These are phyloP conservation scores for Neltuma alba DNA, from an alignment of 306 rosid genomes.

Conservation along the genomic window DNA sequence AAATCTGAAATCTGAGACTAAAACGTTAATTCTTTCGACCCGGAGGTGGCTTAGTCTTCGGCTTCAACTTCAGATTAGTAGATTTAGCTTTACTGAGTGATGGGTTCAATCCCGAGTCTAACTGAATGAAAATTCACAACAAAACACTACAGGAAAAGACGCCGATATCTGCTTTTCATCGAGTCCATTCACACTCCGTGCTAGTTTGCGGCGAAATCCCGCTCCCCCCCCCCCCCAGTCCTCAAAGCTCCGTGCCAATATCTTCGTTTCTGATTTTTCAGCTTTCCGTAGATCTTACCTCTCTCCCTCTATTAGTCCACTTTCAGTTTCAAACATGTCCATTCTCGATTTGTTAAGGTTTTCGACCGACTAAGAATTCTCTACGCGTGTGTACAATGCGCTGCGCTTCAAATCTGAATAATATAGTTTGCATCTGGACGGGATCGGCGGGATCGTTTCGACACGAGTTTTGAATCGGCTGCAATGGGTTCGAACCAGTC, in stretches of 20 bases:
- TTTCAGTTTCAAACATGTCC: neutral
- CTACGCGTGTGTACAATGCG: slow-evolving; percentile 4
- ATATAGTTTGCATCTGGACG: slow-evolving; percentile 5
- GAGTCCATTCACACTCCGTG: neutral
- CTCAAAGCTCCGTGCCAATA: neutral
- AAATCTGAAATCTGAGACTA: neutral
- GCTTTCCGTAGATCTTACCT: slow-evolving; percentile 1
- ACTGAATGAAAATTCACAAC: neutral
- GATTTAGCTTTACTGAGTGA: neutral
- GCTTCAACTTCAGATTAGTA: neutral
- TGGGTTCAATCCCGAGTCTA: neutral
- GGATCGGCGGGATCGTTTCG: slow-evolving; percentile 28
- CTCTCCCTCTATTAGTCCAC: neutral
- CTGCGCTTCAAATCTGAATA: slow-evolving; percentile 28
- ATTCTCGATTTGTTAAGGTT: neutral
- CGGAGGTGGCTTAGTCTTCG: neutral
- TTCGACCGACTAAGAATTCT: neutral
- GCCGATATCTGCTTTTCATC: slow-evolving; percentile 17
- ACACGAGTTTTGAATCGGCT: neutral
- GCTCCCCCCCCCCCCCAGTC: neutral
- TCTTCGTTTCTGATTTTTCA: neutral
- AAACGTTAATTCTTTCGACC: neutral
- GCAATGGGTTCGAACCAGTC: slow-evolving; percentile 74
- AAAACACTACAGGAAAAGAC: neutral
- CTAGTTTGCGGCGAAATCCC: neutral